phyloP scores from a whole-genome alignment of 768 basidiomycete species.

The Astraeus odoratus region DNA sequence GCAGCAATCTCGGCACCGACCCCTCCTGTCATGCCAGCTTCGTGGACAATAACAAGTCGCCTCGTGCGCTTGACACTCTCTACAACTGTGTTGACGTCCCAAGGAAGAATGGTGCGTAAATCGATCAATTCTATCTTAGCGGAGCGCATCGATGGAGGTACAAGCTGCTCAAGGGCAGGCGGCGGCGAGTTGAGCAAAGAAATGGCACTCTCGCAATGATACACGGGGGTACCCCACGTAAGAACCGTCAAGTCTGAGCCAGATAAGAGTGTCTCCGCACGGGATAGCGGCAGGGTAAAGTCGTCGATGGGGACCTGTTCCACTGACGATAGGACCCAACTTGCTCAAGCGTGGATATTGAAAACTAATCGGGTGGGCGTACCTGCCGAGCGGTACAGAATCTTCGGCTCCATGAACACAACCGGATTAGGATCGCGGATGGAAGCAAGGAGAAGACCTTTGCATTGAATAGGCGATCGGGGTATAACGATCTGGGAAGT shows the following conservation, averaged over 20 bases:
- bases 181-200: conserved; percentile 66
- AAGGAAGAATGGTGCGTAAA: conserved; percentile 81
- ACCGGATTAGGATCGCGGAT: conserved; percentile 93
- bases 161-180: conserved; percentile 48
- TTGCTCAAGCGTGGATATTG: not conserved
- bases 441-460: conserved; percentile 78
- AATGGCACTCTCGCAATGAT: conserved; percentile 81
- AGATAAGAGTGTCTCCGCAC: conserved; percentile 65
- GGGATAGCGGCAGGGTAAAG: conserved; percentile 74
- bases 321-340: conserved; percentile 35
- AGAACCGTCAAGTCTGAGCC: conserved; percentile 87
- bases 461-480: conserved; percentile 92
- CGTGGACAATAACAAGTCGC: conserved; percentile 83
- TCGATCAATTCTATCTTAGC: conserved; percentile 88
- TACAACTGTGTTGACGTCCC: conserved; percentile 75
- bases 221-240: conserved; percentile 91
- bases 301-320: conserved; percentile 92
- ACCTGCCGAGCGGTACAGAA: conserved; percentile 88
- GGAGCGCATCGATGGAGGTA: conserved; percentile 57
- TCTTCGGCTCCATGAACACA: conserved; percentile 93
- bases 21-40: conserved; percentile 82
- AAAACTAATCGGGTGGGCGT: not conserved
- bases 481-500: conserved; percentile 68
- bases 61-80: conserved; percentile 85
- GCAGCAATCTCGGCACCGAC: conserved; percentile 91